A percentile compares a stretch with the other conserved stretches of the same genome.
Conservation (phyloP, 2,329 filamentous ascomycete species). For the Botrytis porri region DNA sequence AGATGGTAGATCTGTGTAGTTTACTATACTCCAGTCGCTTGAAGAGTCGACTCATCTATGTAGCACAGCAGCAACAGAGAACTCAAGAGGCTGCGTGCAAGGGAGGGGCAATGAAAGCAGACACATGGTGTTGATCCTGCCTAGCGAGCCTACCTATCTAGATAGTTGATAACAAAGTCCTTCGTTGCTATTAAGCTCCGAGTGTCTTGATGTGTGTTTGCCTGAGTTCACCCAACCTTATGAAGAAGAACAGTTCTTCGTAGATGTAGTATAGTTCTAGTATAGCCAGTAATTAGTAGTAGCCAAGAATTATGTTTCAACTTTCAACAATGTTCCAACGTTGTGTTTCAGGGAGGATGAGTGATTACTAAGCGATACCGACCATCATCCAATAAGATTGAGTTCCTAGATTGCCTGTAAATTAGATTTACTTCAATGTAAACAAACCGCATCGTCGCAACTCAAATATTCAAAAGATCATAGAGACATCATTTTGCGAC, state of each 20-base stretch:
- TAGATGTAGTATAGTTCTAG: not conserved
- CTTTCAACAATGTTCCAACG: not conserved
- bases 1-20: not conserved
- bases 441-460: constrained; percentile 20
- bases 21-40: too few species aligned
- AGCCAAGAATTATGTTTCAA: not conserved
- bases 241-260: not conserved
- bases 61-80: not conserved
- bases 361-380: not conserved
- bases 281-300: too few species aligned
- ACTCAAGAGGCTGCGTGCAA: too few species aligned
- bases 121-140: not conserved
- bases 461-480: constrained; percentile 1
- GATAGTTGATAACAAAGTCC: not conserved
- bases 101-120: not conserved
- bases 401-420: not conserved
- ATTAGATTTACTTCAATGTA: constrained; percentile 7
- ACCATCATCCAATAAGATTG: not conserved
- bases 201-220: not conserved
- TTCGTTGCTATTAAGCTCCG: not conserved
- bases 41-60: not conserved
- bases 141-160: not conserved
- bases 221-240: not conserved
- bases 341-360: not conserved
- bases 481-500: constrained; percentile 19